Base-by-base conservation (phyloP, 2,329 filamentous ascomycete genomes). In the Phyllosticta capitalensis region DNA sequence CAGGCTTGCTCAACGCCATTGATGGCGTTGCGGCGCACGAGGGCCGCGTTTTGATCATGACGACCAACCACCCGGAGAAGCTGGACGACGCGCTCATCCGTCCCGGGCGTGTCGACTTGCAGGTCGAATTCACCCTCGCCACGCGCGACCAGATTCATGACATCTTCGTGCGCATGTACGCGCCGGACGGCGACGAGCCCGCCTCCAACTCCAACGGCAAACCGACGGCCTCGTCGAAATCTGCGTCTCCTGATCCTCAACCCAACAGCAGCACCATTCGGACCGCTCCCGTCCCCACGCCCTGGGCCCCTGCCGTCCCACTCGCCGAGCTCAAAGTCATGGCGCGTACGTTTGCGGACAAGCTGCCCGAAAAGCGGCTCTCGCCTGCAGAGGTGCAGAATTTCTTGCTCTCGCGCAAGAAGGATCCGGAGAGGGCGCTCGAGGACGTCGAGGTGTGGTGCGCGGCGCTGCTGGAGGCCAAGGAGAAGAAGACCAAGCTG, bases 21-120 rank as follows among this genome's bases (percentile, higher is more conserved):
- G 89, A 95, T 67, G 88, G 90, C 58, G 88, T 91, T 1, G 87
- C 87, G 1, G 88, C 85, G 2, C 87, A 89, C 65, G 89, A 92
- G 73, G 89, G 88, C 24, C 82, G 88, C 52, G 82, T 92, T 12
- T 80, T 92, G 19, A 85, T 92, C 74, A 90, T 92, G 86, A 92
- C 89, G 0, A 90, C 87, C 30, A 94, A 92, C 72, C 81, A 84
- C 61, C 86, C 86, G 2, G 85, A 92, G 65, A 79, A 82, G 14
- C 81, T 92, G 0, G 88, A 92, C 67, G 80, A 85, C 52, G 88
- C 88, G 0, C 79, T 94, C 5, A 85, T 91, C 55, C 79, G 88
- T 0, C 87, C 89, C 0, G 88, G 88, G 1, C 79, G 87, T 1
- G 84, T 92, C 3, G 86, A 90, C 65, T 78, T 82, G 70, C 82